Conservation (phyloP, 768 basidiomycete genomes). For the Ephemerocybe angulata region DNA sequence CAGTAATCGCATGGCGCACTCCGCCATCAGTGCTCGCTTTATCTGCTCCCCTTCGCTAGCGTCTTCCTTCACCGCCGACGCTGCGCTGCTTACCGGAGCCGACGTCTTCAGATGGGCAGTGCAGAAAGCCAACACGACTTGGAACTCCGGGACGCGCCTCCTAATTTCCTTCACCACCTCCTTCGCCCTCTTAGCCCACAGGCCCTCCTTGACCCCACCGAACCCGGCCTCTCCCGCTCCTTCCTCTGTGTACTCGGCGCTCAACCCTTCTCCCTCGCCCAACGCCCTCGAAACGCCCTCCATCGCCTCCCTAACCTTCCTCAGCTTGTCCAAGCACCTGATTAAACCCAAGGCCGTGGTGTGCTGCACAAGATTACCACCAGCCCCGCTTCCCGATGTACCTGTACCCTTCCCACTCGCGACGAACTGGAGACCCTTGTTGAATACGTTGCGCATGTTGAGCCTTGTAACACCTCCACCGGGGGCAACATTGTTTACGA, state of each 20-base stretch:
- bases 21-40: constrained; percentile 63
- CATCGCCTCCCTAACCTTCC: constrained; percentile 49
- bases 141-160: constrained; percentile 78
- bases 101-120: constrained; percentile 45
- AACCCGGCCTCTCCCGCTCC: background rate
- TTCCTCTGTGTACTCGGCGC: background rate
- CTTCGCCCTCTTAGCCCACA: constrained; percentile 62
- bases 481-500: constrained; percentile 81
- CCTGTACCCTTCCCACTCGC: background rate
- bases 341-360: constrained; percentile 75
- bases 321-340: constrained; percentile 72
- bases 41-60: constrained; percentile 11
- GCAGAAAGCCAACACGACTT: constrained; percentile 76
- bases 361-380: constrained; percentile 76
- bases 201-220: constrained; percentile 41
- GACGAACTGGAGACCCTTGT: constrained; percentile 66
- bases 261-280: constrained; percentile 33
- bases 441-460: constrained; percentile 68
- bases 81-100: background rate
- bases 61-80: constrained; percentile 12
- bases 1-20: constrained; percentile 75
- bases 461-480: constrained; percentile 36
- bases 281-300: constrained; percentile 36
- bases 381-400: background rate
- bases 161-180: constrained; percentile 78